Evolutionary conservation across 495 filamentous ascomycete species (phyloP), one percentile per base, ranked within the genome.

Genomic region (Penicillium coffeae): DNA sequence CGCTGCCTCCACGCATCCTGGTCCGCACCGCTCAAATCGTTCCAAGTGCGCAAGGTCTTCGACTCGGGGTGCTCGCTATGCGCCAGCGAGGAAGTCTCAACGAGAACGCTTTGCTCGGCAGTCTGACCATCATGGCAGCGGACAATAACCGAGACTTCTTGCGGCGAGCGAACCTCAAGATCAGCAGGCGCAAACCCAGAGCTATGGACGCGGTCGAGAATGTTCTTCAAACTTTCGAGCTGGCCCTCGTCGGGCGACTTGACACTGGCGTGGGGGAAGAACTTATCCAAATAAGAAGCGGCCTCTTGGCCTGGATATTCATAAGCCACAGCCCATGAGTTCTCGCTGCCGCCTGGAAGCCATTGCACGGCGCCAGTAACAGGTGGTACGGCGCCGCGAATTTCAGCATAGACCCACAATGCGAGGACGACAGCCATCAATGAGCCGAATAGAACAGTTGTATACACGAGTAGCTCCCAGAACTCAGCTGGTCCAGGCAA

Each of bases 341-440:
- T 54, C 51, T 68, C 66, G n/a, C 72, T 55, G 5, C 58, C 38
- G 1, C 59, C 50, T 14, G 71, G 64, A 1, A 79, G 55, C 66
- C 70, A 78, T 14, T 72, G 65, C 14, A 70, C 64, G 3, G 73
- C 71, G 20, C 81, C 77, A 16, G 88, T 55, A 30, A 80, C 64
- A n/a, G 82, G 76, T n/a, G 73, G 72, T 8, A 72, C 68, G 13
- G 74, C 69, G 35, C 84, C 85, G 47, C 82, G 73, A 50, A 88
- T 75, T 56, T 91, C 88, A 8, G 84, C 64, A 55, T 86, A 73
- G 39, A 75, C 69, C 56, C 91, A 89, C 1, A 84, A 69, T 18
- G 88, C 54, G 38, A 89, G 63, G 20, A 79, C 71, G 37, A 83
- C 68, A 42, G 88, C 49, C 22, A 80, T 56, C 22, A 80, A 64